phyloP scores from a whole-genome alignment of 345 rosid genomes.

The Acer negundo region DNA sequence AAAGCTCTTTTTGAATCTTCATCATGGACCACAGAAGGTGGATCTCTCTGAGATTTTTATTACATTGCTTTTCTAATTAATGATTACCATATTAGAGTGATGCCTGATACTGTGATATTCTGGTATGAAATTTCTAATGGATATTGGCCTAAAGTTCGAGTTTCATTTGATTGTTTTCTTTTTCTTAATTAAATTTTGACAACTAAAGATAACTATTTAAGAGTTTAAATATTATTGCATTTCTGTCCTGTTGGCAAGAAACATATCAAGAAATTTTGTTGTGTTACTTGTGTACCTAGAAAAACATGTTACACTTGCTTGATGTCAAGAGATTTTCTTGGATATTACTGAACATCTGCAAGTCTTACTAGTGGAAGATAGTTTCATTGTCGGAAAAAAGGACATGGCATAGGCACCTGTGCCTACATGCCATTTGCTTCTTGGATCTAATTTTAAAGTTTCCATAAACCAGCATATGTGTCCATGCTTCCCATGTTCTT shows the following conservation, averaged over 20 bases:
- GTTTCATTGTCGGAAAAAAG: constrained; percentile 13
- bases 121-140: neutral
- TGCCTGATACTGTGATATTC: constrained; percentile 2
- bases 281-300: neutral
- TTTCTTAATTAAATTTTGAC: no score
- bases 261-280: neutral
- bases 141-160: neutral
- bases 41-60: constrained; percentile 14
- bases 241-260: constrained; percentile 5
- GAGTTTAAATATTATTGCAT: neutral
- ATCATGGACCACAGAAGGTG: constrained; percentile 83
- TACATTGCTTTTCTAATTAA: neutral
- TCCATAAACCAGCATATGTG: neutral
- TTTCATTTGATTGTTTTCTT: neutral
- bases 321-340: constrained; percentile 7
- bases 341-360: neutral
- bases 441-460: no score
- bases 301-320: neutral
- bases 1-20: constrained; percentile 94
- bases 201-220: neutral
- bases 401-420: neutral
- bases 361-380: neutral
- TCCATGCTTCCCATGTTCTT: neutral
- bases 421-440: no score
- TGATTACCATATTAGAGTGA: neutral